Base-by-base conservation (phyloP, 306 rosid species). In the Crataegus laevigata region DNA sequence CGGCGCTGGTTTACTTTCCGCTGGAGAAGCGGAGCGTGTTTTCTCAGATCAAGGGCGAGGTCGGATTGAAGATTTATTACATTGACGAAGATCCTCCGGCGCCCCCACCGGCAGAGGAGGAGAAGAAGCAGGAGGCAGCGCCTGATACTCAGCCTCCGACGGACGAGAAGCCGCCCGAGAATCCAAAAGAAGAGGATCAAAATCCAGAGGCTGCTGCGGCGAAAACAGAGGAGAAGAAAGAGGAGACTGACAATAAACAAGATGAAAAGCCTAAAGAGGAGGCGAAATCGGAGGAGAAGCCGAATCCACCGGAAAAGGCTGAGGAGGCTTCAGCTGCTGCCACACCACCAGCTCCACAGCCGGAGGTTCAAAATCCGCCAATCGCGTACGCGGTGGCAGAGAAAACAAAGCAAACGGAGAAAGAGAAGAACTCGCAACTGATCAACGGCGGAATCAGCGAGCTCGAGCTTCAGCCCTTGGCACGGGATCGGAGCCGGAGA, bases 1-100 rank as follows among this genome's bases (percentile, higher is more conserved):
- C 88, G 74, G 32, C 80, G 21, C 60, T 86, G 8, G 88, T 86
- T 24, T 91, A 88, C 71, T 91, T 85, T 80, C 97, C 97, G 19
- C 76, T 91, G 24, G 98, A 94, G 87, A 94, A 94, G 66, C 81
- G 97, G 57, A 94, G 96, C 66, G 97, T 91, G 11, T 91, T 94
- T 68, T 91, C 97, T 26, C 97, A 91, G 84, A 87, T 94, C 75
- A 94, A 84, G 71, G 98, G 97, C 12, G 97, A 94, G 75, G 30
- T 94, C 11, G 96, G 96, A 1, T 73, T 94, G 29, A 90, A 89
- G 71, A 76, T 88, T 63, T 86, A 69, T 54, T 94, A 83, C 32
- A 76, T 88, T 1, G 98, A 94, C 11, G 87, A 91, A 9, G 84
- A 87, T 75, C 88, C 88, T 9, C 88, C 91, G 1, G 15, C 2